Base-by-base conservation (phyloP, 257 asterid genomes). In the Penstemon davidsonii region DNA sequence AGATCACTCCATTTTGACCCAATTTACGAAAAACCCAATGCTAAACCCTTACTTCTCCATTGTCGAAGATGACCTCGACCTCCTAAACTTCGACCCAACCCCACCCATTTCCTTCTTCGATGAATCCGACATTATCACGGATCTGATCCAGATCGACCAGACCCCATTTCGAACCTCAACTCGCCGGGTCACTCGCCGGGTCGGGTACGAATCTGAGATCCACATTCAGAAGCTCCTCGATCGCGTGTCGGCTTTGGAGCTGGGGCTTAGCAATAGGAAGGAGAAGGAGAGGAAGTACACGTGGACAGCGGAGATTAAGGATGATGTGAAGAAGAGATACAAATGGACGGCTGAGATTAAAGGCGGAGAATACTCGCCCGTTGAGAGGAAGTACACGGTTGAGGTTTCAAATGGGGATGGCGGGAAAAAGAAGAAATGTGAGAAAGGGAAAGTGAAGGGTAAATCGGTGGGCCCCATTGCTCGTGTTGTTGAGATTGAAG, bases 261-360 rank as follows among this genome's bases (percentile, higher is more conserved):
- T 89, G 75, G 41, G 19, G 68, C 8, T 51, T 5, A 67, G 11
- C 76, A 68, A 72, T 73, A 80, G 69, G 74, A 77, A 74, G 77
- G 19, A 71, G 36, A 70, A 60, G 76, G 94, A 88, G 70, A 79
- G 87, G 85, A 93, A 79, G 86, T 88, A 88, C 85, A 83, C 95
- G 41, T 90, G 92, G 95, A 82, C 95, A 67, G 83, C 96, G 9
- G 98, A 92, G 92, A 81, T 88, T 8, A 85, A 86, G 91, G 68
- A 67, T 50, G 83, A 84, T 12, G 87, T 81, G 71, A 81, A 77
- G 51, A 88, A 88, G 37, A 78, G 94, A 81, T 90, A 88, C 64
- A 81, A 85, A 33, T 87, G 90, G 99, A 75, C 80, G 67, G 81
- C 91, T 13, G 96, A 90, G 81, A 61, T 87, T 4, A 84, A 87